Evolutionary conservation across 2,329 filamentous ascomycete species (phyloP).

Genomic region (Amylocarpus encephaloides): DNA sequence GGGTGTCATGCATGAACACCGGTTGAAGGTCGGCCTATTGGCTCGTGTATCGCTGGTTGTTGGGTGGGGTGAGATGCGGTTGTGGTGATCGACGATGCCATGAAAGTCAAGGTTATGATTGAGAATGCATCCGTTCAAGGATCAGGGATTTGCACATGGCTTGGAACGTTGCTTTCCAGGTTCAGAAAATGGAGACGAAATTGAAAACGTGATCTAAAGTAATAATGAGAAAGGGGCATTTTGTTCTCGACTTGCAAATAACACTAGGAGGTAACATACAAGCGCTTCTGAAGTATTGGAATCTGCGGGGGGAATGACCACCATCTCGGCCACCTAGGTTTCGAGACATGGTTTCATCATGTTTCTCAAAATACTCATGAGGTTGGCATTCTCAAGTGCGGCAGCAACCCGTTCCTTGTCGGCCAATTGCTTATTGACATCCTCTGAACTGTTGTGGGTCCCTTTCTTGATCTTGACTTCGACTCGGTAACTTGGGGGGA

Average conservation of each 20-base stretch:
- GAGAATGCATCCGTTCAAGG: conserved; percentile 2
- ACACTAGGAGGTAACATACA: not conserved
- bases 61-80: not conserved
- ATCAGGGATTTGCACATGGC: conserved; percentile 6
- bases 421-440: conserved; percentile 92
- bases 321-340: not conserved
- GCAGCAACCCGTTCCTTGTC: conserved; percentile 97
- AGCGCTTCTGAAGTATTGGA: not conserved
- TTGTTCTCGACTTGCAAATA: not conserved
- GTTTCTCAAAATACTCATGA: conserved; percentile 82
- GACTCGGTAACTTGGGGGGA: conserved; percentile 86
- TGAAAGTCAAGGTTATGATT: conserved; percentile 6
- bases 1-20: conserved; percentile 5
- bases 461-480: conserved; percentile 94
- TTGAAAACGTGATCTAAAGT: not conserved
- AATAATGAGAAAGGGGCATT: not conserved
- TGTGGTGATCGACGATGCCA: conserved; percentile 15
- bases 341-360: conserved; percentile 76
- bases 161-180: conserved; percentile 1
- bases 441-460: conserved; percentile 89
- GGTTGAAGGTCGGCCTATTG: not conserved
- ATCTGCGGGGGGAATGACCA: not conserved
- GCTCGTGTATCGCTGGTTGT: not conserved
- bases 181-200: not conserved
- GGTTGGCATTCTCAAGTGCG: conserved; percentile 84